These are phyloP conservation scores for Kuraishia cidri DNA, from an alignment of 805 yeast species.

Conservation along the genomic window DNA sequence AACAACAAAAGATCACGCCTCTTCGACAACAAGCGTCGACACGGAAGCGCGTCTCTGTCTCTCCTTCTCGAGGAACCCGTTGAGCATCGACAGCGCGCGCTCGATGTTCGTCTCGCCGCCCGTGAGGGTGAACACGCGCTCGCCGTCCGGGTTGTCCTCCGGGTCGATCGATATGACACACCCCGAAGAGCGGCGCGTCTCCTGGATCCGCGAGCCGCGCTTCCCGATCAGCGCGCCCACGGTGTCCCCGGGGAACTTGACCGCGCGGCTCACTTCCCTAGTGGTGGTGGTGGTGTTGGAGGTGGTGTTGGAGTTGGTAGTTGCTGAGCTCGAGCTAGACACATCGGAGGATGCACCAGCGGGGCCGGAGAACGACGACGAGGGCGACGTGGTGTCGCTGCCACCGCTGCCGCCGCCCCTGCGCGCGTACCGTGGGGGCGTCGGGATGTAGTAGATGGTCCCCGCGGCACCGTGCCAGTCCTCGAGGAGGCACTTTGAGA, in stretches of 20 bases:
- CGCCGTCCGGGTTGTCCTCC: slow-evolving; percentile 53
- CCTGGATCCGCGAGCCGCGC: slow-evolving; percentile 79
- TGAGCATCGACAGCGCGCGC: slow-evolving; percentile 44
- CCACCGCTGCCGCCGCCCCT: slow-evolving; percentile 8
- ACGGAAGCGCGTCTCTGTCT: slow-evolving; percentile 13
- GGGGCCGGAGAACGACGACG: slow-evolving; percentile 5
- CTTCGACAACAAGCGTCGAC: too few relatives aligned
- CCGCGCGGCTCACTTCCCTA: slow-evolving; percentile 26
- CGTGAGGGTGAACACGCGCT: slow-evolving; percentile 61
- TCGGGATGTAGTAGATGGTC: slow-evolving; percentile 57
- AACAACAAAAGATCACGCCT: too few relatives aligned
- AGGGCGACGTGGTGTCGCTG: slow-evolving; percentile 15
- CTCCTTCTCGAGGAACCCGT: slow-evolving; percentile 51
- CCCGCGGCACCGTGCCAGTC: slow-evolving; percentile 63
- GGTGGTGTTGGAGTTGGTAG: too few relatives aligned
- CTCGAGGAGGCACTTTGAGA: slow-evolving; percentile 66
- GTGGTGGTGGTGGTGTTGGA: too few relatives aligned
- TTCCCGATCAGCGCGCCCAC: slow-evolving; percentile 90
- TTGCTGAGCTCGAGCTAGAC: too few relatives aligned
- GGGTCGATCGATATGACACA: slow-evolving; percentile 73
- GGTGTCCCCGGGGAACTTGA: slow-evolving; percentile 66
- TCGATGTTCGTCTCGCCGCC: slow-evolving; percentile 52
- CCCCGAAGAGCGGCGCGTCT: slow-evolving; percentile 69
- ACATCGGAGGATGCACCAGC: too few relatives aligned
- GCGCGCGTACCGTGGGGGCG: neutral